Conservation (phyloP, 2,329 filamentous ascomycete genomes). For the Hypoxylon sp. region DNA sequence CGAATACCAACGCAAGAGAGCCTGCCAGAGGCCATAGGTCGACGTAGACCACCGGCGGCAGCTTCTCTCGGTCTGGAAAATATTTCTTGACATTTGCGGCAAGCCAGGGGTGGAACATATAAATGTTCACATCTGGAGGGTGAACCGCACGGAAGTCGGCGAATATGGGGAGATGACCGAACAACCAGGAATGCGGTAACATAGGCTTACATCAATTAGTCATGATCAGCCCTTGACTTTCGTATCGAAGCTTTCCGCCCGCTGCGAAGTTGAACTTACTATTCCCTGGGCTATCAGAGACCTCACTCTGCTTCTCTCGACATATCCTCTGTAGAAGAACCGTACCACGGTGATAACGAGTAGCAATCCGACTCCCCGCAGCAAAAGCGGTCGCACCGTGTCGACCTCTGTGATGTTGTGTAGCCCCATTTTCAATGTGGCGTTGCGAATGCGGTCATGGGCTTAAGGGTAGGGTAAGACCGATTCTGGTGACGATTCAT, state of each 20-base stretch:
- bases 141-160: slow-evolving; percentile 46
- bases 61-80: slow-evolving; percentile 47
- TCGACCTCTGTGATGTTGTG: slow-evolving; percentile 1
- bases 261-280: slow-evolving; percentile 42
- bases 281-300: slow-evolving; percentile 49
- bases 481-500: background rate
- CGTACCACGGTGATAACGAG: slow-evolving; percentile 38
- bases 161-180: slow-evolving; percentile 50
- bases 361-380: slow-evolving; percentile 43
- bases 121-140: slow-evolving; percentile 50
- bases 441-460: background rate
- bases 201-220: slow-evolving; percentile 48
- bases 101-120: slow-evolving; percentile 50
- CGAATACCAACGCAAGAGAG: slow-evolving; percentile 44
- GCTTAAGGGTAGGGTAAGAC: background rate
- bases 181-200: slow-evolving; percentile 50
- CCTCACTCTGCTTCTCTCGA: slow-evolving; percentile 41
- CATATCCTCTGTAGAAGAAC: slow-evolving; percentile 49
- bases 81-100: slow-evolving; percentile 47
- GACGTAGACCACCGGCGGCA: slow-evolving; percentile 51
- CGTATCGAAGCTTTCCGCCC: background rate
- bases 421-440: slow-evolving; percentile 13
- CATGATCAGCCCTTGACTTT: background rate
- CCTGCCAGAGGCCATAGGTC: slow-evolving; percentile 51
- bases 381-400: slow-evolving; percentile 28